Evolutionary conservation across 805 yeast species (phyloP).

Genomic region (Yamadazyma sp.): DNA sequence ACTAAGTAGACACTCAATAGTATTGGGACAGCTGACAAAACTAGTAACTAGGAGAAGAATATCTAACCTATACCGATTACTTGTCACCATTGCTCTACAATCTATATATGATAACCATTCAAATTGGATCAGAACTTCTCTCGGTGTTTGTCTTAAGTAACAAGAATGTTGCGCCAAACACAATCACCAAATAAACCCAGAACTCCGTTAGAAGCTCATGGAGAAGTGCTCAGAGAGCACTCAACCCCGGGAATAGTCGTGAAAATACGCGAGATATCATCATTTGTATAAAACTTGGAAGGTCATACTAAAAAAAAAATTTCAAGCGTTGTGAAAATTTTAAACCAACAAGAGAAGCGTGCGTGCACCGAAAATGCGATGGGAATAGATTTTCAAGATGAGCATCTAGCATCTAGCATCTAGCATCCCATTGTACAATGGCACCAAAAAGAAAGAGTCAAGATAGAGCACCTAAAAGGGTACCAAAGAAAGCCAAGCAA

Average conservation of each 20-base stretch:
- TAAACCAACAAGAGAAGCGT: not conserved
- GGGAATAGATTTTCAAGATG: constrained; percentile 6
- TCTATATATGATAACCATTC: constrained; percentile 5
- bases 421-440: constrained; percentile 14
- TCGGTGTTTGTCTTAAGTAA: constrained; percentile 44
- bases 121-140: constrained; percentile 46
- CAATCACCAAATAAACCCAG: constrained; percentile 46
- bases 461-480: constrained; percentile 7
- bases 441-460: constrained; percentile 25
- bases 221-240: constrained; percentile 40
- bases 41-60: too few species aligned
- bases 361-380: constrained; percentile 9
- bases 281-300: constrained; percentile 66
- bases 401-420: too few species aligned
- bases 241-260: constrained; percentile 47
- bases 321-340: constrained; percentile 2
- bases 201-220: constrained; percentile 31
- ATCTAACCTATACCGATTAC: too few species aligned
- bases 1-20: too few species aligned
- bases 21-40: too few species aligned
- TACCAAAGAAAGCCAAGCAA: not conserved
- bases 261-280: constrained; percentile 59
- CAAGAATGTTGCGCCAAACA: constrained; percentile 53
- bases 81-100: too few species aligned
- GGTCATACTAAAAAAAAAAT: constrained; percentile 44